phyloP scores from a whole-genome alignment of 768 basidiomycete genomes.

The Pisolithus microcarpus region DNA sequence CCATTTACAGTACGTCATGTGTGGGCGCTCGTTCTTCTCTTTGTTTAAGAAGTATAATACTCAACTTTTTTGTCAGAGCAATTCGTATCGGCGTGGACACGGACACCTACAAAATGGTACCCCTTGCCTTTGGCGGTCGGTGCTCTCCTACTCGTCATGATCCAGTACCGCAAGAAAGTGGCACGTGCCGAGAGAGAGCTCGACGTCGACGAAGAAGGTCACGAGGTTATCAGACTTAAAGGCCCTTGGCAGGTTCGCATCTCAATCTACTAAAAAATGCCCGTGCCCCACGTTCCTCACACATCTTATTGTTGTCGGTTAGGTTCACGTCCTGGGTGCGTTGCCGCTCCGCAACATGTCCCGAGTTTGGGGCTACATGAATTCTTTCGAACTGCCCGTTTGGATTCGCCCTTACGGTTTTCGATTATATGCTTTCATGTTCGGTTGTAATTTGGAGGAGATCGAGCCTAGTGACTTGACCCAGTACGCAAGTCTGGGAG shows the following conservation, averaged over 20 bases:
- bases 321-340: constrained; percentile 97
- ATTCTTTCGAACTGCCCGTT: constrained; percentile 85
- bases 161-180: constrained; percentile 64
- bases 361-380: constrained; percentile 95
- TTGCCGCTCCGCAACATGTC: constrained; percentile 92
- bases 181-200: constrained; percentile 52
- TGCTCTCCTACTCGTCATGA: constrained; percentile 73
- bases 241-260: constrained; percentile 86
- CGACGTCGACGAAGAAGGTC: constrained; percentile 75
- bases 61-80: constrained; percentile 35
- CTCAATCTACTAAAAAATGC: neutral
- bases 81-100: constrained; percentile 70
- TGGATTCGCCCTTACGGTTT: constrained; percentile 94
- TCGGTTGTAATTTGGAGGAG: constrained; percentile 92
- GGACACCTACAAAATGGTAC: constrained; percentile 92
- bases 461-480: constrained; percentile 72
- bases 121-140: constrained; percentile 88
- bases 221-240: constrained; percentile 71
- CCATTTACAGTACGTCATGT: constrained; percentile 39
- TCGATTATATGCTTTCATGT: constrained; percentile 76
- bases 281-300: neutral
- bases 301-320: neutral
- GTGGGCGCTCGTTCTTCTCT: neutral
- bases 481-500: constrained; percentile 82
- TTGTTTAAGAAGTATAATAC: neutral